A percentile compares a stretch with the other conserved stretches of the same genome.
Conservation (phyloP, 2,329 filamentous ascomycete species). For the Leptoxyphium fumago region DNA sequence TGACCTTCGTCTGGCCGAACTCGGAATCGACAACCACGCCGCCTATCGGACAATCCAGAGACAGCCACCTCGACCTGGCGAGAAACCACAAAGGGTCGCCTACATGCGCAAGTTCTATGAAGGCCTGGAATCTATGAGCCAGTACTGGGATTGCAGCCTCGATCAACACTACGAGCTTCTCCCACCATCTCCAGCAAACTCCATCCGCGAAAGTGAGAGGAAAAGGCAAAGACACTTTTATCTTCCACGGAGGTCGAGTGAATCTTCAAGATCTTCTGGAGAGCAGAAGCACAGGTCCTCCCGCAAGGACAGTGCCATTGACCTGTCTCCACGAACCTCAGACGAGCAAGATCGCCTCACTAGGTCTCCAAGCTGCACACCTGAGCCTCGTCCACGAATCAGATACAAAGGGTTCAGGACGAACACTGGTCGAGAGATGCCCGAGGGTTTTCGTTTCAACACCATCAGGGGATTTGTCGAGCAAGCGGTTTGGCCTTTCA, state of each 20-base stretch:
- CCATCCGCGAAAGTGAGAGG: conserved; percentile 4
- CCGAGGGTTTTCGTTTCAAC: conserved; percentile 41
- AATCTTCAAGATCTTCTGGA: neutral
- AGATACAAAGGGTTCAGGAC: conserved; percentile 44
- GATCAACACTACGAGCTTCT: conserved; percentile 37
- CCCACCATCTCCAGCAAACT: neutral
- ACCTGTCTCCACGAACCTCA: neutral
- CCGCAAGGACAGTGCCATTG: neutral
- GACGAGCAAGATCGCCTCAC: neutral
- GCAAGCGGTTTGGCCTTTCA: conserved; percentile 43
- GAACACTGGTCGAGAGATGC: conserved; percentile 44
- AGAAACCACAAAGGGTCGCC: conserved; percentile 33
- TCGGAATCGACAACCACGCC: conserved; percentile 40
- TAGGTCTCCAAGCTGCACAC: conserved; percentile 3
- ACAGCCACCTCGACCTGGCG: conserved; percentile 14
- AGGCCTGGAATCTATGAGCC: conserved; percentile 42
- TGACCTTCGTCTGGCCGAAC: conserved; percentile 33
- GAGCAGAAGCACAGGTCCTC: neutral
- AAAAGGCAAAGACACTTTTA: conserved; percentile 11
- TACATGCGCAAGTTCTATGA: conserved; percentile 47
- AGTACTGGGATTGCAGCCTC: conserved; percentile 47
- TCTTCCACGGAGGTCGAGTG: neutral
- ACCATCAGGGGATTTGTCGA: conserved; percentile 42
- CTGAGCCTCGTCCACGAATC: conserved; percentile 5
- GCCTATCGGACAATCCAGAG: conserved; percentile 42